Evolutionary conservation across 2,329 filamentous ascomycete species (phyloP).

Genomic region (Leptographium lundbergii): DNA sequence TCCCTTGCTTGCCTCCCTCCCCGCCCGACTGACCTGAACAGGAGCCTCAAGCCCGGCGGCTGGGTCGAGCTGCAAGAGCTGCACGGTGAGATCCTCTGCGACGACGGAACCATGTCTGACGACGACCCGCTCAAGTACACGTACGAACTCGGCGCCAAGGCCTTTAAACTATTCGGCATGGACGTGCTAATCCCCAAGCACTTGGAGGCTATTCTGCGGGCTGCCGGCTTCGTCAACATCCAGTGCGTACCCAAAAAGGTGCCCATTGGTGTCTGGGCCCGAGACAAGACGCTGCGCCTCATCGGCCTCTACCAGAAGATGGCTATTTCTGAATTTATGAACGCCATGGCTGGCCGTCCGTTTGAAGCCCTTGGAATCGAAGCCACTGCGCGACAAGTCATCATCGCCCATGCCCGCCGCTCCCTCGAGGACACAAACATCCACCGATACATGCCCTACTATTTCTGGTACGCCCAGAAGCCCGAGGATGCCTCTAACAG

Average conservation of each 20-base stretch:
- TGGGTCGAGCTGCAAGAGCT: conserved; percentile 42
- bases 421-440: conserved; percentile 22
- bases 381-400: conserved; percentile 16
- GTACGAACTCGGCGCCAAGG: conserved; percentile 15
- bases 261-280: conserved; percentile 31
- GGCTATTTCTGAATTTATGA: conserved; percentile 24
- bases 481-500: conserved; percentile 1
- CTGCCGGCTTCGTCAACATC: conserved; percentile 30
- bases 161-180: conserved; percentile 23
- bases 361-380: conserved; percentile 22
- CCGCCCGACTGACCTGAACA: conserved; percentile 17
- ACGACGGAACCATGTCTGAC: conserved; percentile 22
- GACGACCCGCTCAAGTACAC: conserved; percentile 25
- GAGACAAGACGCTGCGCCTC: conserved; percentile 24
- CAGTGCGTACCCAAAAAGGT: conserved; percentile 27
- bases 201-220: conserved; percentile 22
- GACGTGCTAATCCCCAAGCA: conserved; percentile 21
- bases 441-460: conserved; percentile 28
- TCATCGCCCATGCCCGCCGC: conserved; percentile 18
- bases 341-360: conserved; percentile 28
- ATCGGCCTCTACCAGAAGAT: conserved; percentile 28
- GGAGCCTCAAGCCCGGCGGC: conserved; percentile 31
- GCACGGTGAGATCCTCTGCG: conserved; percentile 15
- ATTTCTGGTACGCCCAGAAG: conserved; percentile 28
- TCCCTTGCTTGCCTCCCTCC: neutral